Percentiles rank a stretch among this genome's conserved stretches.
Evolutionary conservation across 345 rosid genomes (phyloP).

Genomic region (Excoecaria cochinchinensis): DNA sequence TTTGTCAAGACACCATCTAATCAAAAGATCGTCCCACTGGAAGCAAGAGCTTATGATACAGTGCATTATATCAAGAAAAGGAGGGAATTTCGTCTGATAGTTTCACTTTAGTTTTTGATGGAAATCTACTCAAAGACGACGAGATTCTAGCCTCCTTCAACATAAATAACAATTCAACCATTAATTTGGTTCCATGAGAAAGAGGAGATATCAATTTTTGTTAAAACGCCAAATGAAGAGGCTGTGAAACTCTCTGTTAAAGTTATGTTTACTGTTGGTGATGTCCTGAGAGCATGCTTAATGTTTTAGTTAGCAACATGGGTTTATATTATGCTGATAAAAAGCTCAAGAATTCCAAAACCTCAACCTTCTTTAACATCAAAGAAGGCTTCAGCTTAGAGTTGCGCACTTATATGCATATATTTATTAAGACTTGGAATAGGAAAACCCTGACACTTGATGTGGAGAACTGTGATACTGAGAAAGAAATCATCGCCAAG

Average conservation of each 20-base stretch:
- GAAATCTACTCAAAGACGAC: constrained; percentile 31
- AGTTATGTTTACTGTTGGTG: constrained; percentile 19
- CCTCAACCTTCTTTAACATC: constrained; percentile 32
- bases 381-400: constrained; percentile 29
- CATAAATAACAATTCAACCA: constrained; percentile 22
- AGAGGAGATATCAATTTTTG: constrained; percentile 25
- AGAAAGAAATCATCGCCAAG: constrained; percentile 21
- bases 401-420: constrained; percentile 15
- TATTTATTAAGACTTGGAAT: constrained; percentile 35
- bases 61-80: constrained; percentile 16
- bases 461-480: constrained; percentile 19
- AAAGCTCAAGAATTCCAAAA: constrained; percentile 32
- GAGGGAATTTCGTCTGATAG: constrained; percentile 27
- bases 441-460: constrained; percentile 36
- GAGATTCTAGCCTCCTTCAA: constrained; percentile 26
- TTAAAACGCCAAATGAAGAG: constrained; percentile 23
- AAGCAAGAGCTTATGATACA: constrained; percentile 25
- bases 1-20: constrained; percentile 23
- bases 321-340: constrained; percentile 20
- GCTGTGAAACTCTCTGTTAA: constrained; percentile 26
- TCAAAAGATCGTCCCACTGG: constrained; percentile 16
- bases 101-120: constrained; percentile 30
- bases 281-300: constrained; percentile 24
- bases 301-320: neutral
- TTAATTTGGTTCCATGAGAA: constrained; percentile 27